Conservation (phyloP, 2,329 filamentous ascomycete species). For the Penicillium sp. region DNA sequence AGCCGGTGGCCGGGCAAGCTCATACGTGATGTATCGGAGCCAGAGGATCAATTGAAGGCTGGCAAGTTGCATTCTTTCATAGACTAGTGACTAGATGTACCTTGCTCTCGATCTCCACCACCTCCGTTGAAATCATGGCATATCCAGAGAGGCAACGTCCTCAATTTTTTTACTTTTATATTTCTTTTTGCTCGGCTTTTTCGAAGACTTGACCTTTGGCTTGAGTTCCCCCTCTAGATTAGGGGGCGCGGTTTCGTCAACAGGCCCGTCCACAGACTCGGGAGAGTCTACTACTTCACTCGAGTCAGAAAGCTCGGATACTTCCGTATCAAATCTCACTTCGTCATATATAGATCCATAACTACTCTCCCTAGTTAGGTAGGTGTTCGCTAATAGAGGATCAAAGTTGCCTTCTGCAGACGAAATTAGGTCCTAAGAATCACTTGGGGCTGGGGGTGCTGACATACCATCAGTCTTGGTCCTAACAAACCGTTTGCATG, state of each 20-base stretch:
- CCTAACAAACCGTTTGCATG: constrained; percentile 10
- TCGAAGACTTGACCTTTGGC: not conserved
- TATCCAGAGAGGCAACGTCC: not conserved
- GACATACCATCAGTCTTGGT: not conserved
- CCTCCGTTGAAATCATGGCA: too few species aligned
- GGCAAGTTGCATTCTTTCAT: too few species aligned
- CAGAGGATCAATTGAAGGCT: too few species aligned
- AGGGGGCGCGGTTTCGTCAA: not conserved
- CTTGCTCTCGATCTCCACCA: too few species aligned
- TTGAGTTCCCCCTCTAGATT: not conserved
- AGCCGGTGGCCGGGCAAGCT: too few species aligned
- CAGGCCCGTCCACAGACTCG: not conserved
- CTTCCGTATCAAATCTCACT: too few species aligned
- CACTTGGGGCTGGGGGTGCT: not conserved
- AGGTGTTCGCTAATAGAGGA: not conserved
- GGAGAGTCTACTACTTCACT: not conserved
- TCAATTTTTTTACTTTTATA: not conserved
- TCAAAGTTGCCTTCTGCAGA: not conserved
- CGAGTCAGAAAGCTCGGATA: not conserved
- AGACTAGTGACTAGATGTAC: too few species aligned
- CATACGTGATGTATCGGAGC: too few species aligned
- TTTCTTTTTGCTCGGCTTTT: not conserved
- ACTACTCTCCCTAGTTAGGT: too few species aligned
- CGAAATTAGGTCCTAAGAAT: not conserved
- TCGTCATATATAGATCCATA: too few species aligned